Base-by-base conservation (phyloP, 2,329 filamentous ascomycete species). In the Tolypocladium sp. region DNA sequence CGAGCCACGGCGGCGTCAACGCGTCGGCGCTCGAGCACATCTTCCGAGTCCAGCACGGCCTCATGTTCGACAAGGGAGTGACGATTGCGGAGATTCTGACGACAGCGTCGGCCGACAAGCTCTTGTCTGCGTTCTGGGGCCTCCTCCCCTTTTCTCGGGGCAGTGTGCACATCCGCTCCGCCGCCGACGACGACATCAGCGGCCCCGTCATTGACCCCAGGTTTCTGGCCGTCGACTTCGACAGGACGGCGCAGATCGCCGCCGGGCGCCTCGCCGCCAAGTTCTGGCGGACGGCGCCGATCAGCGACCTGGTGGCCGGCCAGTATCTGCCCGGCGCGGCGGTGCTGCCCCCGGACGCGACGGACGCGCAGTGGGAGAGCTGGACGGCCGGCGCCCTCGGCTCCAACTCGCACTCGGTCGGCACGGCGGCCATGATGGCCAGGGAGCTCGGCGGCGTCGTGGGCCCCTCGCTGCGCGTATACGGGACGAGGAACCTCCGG, bases 351-450 rank as follows among this genome's bases (percentile, higher is more conserved):
- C 57, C 57, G 5, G 42, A 61, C 17, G 59, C 60, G 15, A 58
- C 57, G n/a, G 59, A 63, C 8, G 60, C 55, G 35, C 55, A 63
- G 59, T 64, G 63, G 63, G 35, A 59, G 51, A 22, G 22, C 5
- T 63, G 68, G n/a, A 54, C 59, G 3, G 63, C 25, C 0, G 56
- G 27, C 3, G 49, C 35, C 15, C 4, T 59, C 8, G n/a, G 13
- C 1, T 63, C 70, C 1, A 74, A 74, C 27, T 78, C 77, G 52
- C 80, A 82, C 63, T 73, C 76, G 0, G 70, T 76, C 30, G 78
- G 78, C 2, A 81, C 79, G 0, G 73, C 76, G 3, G 73, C 80
- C 4, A 83, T 83, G 79, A 75, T 82, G 71, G 72, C 77, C 2
- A 69, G 73, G 15, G 73, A 76, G 35, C 70, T 77, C 3, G 80